A percentile compares a stretch with the other conserved stretches of the same genome.
Evolutionary conservation across 2,329 filamentous ascomycete genomes (phyloP).

Genomic region (Phyllosticta citrichinensis): DNA sequence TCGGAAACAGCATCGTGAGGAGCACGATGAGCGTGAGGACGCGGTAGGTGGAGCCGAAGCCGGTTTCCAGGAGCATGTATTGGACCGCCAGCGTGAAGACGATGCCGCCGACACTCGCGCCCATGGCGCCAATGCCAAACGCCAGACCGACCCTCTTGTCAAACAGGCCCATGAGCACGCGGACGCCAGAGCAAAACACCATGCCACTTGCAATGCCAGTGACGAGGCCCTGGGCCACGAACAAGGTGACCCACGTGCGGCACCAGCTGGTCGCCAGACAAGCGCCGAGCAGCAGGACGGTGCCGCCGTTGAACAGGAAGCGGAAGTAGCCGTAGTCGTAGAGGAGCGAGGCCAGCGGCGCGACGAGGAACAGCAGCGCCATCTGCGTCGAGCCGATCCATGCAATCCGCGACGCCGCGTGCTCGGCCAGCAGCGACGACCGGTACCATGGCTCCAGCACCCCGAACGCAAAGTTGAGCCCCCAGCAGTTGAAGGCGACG

Average conservation of each 20-base stretch:
- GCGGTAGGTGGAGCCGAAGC: constrained; percentile 23
- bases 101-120: constrained; percentile 26
- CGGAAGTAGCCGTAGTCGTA: constrained; percentile 24
- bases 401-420: constrained; percentile 19
- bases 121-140: constrained; percentile 23
- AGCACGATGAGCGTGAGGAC: constrained; percentile 13
- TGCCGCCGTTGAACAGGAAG: constrained; percentile 21
- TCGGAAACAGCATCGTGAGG: constrained; percentile 11
- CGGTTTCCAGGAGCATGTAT: constrained; percentile 19
- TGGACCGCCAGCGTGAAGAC: constrained; percentile 23
- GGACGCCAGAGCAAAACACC: constrained; percentile 20
- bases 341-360: constrained; percentile 20
- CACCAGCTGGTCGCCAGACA: constrained; percentile 18
- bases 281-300: constrained; percentile 17
- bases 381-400: constrained; percentile 29
- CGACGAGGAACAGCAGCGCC: constrained; percentile 24
- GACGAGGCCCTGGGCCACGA: constrained; percentile 25
- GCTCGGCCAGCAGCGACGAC: constrained; percentile 11
- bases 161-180: constrained; percentile 27
- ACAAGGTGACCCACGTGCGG: constrained; percentile 16
- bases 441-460: constrained; percentile 26
- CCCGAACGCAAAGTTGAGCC: constrained; percentile 22
- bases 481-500: constrained; percentile 18
- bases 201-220: constrained; percentile 25
- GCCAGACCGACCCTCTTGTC: constrained; percentile 23